phyloP scores from a whole-genome alignment of 345 rosid species.

The Tarenaya hassleriana region DNA sequence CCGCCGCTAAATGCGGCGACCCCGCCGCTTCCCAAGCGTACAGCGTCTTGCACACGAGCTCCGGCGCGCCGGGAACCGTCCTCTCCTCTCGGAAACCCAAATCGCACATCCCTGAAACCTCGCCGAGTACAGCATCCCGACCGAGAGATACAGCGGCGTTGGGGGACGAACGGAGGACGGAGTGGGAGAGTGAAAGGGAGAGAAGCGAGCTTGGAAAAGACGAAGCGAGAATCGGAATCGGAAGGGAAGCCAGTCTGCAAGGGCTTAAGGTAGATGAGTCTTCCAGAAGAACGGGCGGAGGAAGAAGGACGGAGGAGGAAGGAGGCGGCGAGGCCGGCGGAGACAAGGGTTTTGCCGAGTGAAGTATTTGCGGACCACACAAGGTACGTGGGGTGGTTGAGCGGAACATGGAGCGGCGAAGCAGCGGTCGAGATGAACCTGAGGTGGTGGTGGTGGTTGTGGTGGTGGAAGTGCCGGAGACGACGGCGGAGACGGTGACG shows the following conservation, averaged over 20 bases:
- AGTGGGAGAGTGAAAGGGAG: slow-evolving; percentile 58
- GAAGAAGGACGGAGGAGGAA: slow-evolving; percentile 52
- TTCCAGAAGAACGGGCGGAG: slow-evolving; percentile 21
- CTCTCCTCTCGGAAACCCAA: slow-evolving; percentile 44
- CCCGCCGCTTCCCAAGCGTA: slow-evolving; percentile 83
- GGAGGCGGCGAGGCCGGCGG: slow-evolving; percentile 84
- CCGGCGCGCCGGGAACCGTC: slow-evolving; percentile 29
- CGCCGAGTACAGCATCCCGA: not conserved
- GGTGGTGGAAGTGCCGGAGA: slow-evolving; percentile 16
- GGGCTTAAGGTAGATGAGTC: slow-evolving; percentile 76
- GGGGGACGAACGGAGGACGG: slow-evolving; percentile 51
- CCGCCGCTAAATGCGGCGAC: slow-evolving; percentile 85
- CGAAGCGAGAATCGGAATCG: slow-evolving; percentile 80
- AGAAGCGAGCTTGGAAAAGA: slow-evolving; percentile 60
- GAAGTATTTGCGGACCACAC: slow-evolving; percentile 89
- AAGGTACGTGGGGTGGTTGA: slow-evolving; percentile 60
- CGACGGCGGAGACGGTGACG: slow-evolving; percentile 25
- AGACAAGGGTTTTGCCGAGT: slow-evolving; percentile 89
- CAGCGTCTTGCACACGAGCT: slow-evolving; percentile 58
- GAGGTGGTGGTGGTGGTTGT: slow-evolving; percentile 1
- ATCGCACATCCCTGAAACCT: slow-evolving; percentile 37
- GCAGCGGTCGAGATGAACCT: slow-evolving; percentile 6
- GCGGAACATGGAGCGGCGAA: slow-evolving; percentile 34
- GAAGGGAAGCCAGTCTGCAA: slow-evolving; percentile 87
- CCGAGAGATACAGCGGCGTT: slow-evolving; percentile 39